A percentile compares a stretch with the other conserved stretches of the same genome.
These are phyloP conservation scores for Melastoma candidum DNA, from an alignment of 441 rosid genomes.

Conservation along the genomic window DNA sequence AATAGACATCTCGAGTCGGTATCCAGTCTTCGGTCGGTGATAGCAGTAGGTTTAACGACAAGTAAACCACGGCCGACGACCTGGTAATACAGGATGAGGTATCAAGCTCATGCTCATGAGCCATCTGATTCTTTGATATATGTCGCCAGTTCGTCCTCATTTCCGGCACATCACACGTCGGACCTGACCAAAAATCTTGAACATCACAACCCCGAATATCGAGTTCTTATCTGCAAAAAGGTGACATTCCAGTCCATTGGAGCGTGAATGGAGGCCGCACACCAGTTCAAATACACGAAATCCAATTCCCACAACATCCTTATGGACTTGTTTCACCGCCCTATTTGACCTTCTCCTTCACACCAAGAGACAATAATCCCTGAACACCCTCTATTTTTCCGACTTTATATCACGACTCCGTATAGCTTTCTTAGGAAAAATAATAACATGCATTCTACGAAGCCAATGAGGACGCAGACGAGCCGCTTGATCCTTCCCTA, in stretches of 20 bases:
- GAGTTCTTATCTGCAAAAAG: slow-evolving; percentile 54
- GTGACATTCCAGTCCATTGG: slow-evolving; percentile 98
- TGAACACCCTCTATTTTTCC: too few relatives aligned
- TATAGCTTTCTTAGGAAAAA: slow-evolving; percentile 47
- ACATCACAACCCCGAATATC: slow-evolving; percentile 89
- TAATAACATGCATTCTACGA: too few relatives aligned
- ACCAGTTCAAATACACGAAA: slow-evolving; percentile 73
- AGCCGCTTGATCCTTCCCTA: too few relatives aligned
- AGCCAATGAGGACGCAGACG: too few relatives aligned
- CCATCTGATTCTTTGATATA: slow-evolving; percentile 62
- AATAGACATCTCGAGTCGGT: too few relatives aligned
- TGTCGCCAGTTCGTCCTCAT: slow-evolving; percentile 58
- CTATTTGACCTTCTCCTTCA: slow-evolving; percentile 93
- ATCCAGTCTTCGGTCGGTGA: too few relatives aligned
- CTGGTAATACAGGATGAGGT: slow-evolving; percentile 75
- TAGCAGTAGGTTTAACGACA: slow-evolving; percentile 16
- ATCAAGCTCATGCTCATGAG: slow-evolving; percentile 65
- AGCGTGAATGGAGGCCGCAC: slow-evolving; percentile 76
- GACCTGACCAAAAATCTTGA: slow-evolving; percentile 90
- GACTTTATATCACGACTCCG: too few relatives aligned
- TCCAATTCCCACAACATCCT: slow-evolving; percentile 95
- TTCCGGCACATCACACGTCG: slow-evolving; percentile 45
- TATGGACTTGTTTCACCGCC: slow-evolving; percentile 92
- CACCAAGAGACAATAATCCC: slow-evolving; percentile 84
- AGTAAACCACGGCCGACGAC: slow-evolving; percentile 65